These are phyloP conservation scores for Neurospora sp. DNA, from an alignment of 2,329 filamentous ascomycete species.

Conservation along the genomic window DNA sequence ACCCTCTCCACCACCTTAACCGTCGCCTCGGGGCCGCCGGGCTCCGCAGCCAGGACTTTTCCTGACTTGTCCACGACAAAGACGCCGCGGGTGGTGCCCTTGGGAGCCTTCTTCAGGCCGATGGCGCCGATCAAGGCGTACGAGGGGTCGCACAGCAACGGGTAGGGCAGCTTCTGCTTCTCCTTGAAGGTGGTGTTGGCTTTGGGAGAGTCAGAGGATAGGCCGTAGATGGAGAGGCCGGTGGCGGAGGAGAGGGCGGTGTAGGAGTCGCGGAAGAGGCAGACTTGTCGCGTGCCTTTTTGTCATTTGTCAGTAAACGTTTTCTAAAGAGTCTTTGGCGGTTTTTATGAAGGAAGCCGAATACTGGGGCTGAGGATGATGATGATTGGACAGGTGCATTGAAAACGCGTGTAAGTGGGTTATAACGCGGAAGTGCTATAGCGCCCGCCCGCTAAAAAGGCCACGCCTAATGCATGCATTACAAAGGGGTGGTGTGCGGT, in stretches of 20 bases:
- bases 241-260: slow-evolving; percentile 57
- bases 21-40: slow-evolving; percentile 69
- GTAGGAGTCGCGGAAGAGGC: slow-evolving; percentile 85
- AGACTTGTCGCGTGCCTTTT: slow-evolving; percentile 83
- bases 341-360: not conserved
- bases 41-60: slow-evolving; percentile 59
- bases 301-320: not conserved
- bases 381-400: not conserved
- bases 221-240: slow-evolving; percentile 80
- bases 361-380: not conserved
- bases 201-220: slow-evolving; percentile 80
- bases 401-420: not conserved
- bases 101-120: slow-evolving; percentile 78
- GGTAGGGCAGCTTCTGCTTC: slow-evolving; percentile 83
- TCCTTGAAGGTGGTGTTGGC: slow-evolving; percentile 87
- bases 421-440: not conserved
- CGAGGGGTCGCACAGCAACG: slow-evolving; percentile 73
- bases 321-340: not conserved
- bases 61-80: slow-evolving; percentile 78
- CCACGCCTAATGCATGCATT: not conserved
- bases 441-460: not conserved
- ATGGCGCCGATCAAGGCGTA: slow-evolving; percentile 72
- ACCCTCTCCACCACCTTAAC: slow-evolving; percentile 67
- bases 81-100: slow-evolving; percentile 75
- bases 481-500: not conserved